Evolutionary conservation across 2,329 filamentous ascomycete species (phyloP).

Genomic region (Penicillium janthinellum): DNA sequence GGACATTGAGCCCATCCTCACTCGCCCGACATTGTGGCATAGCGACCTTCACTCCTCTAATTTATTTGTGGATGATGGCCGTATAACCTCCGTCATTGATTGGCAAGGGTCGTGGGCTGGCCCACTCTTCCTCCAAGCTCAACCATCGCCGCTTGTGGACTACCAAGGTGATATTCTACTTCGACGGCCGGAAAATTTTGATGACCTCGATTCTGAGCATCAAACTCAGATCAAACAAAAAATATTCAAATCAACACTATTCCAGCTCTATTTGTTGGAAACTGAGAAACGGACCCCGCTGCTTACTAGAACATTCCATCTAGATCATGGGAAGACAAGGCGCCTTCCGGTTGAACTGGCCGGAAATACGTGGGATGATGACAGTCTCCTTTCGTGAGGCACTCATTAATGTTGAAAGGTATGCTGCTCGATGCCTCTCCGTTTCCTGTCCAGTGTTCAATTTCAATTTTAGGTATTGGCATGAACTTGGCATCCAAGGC

Average conservation of each 20-base stretch:
- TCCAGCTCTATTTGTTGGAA: constrained; percentile 27
- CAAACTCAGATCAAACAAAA: constrained; percentile 18
- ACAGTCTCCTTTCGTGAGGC: constrained; percentile 26
- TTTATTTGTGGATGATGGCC: constrained; percentile 40
- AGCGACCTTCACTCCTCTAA: constrained; percentile 43
- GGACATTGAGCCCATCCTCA: not conserved
- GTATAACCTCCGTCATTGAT: constrained; percentile 46
- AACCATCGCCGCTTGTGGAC: constrained; percentile 26
- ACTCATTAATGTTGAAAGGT: constrained; percentile 31
- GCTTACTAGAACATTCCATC: constrained; percentile 22
- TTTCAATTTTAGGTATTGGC: constrained; percentile 20
- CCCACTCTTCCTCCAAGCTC: constrained; percentile 29
- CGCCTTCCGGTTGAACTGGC: constrained; percentile 24
- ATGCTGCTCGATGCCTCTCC: not conserved
- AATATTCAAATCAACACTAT: constrained; percentile 27
- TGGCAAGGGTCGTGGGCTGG: constrained; percentile 43
- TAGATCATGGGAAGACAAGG: constrained; percentile 27
- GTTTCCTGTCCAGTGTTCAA: not conserved
- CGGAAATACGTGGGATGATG: constrained; percentile 29
- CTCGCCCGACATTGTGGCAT: constrained; percentile 43
- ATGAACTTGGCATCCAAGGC: constrained; percentile 19
- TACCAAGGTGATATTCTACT: constrained; percentile 31
- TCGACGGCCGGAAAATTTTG: constrained; percentile 26
- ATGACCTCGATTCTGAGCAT: constrained; percentile 16
- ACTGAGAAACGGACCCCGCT: constrained; percentile 20